Conservation (phyloP, 148 eudicot species). For the Pouteria glomerata region DNA sequence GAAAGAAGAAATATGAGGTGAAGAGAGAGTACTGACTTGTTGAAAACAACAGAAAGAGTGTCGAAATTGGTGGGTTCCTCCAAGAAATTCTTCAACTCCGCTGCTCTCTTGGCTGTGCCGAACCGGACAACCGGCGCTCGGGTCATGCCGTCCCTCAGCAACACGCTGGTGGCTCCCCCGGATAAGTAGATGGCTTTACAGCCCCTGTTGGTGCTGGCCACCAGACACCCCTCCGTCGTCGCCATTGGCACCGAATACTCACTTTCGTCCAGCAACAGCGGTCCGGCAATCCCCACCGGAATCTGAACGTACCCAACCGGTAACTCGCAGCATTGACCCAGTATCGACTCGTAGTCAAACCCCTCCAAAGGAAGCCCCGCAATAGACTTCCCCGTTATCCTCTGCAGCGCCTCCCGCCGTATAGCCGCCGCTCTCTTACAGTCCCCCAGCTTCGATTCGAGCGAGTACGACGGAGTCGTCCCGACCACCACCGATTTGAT, state of each 20-base stretch:
- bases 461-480: constrained; percentile 30
- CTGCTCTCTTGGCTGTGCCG: constrained; percentile 37
- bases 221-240: constrained; percentile 44
- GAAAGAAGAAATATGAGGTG: too few species aligned
- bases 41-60: constrained; percentile 24
- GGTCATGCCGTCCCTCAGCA: constrained; percentile 44
- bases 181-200: constrained; percentile 38
- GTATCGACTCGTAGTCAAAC: constrained; percentile 38
- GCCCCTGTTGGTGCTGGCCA: constrained; percentile 49
- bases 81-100: constrained; percentile 36
- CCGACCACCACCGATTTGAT: constrained; percentile 36
- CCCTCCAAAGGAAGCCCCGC: constrained; percentile 34
- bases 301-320: constrained; percentile 46
- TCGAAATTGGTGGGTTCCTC: constrained; percentile 35
- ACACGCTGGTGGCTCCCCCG: constrained; percentile 37
- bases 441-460: constrained; percentile 41
- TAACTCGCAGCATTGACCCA: constrained; percentile 51
- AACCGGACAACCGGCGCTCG: constrained; percentile 45
- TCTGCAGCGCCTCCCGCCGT: constrained; percentile 32
- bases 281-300: constrained; percentile 49
- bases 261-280: constrained; percentile 34
- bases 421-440: constrained; percentile 31
- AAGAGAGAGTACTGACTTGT: constrained; percentile 32
- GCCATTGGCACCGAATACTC: constrained; percentile 51
- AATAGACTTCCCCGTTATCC: constrained; percentile 26